Evolutionary conservation across 2,329 filamentous ascomycete genomes (phyloP).

Genomic region (Fusarium sp.): DNA sequence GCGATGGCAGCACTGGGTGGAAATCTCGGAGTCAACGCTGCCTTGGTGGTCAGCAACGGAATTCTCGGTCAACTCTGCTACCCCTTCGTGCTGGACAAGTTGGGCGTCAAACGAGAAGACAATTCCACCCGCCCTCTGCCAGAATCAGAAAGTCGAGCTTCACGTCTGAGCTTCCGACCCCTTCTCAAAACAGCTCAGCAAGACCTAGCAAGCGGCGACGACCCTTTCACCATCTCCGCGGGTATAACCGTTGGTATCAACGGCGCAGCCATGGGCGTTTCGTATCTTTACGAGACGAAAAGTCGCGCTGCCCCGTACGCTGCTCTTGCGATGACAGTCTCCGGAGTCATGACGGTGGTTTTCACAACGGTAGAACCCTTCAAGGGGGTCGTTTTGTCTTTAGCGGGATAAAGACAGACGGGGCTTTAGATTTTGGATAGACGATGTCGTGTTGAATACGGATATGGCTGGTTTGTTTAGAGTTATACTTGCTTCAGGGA

Average conservation of each 20-base stretch:
- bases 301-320: constrained; percentile 67
- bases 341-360: constrained; percentile 67
- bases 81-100: constrained; percentile 49
- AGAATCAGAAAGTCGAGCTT: constrained; percentile 7
- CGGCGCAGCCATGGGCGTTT: constrained; percentile 69
- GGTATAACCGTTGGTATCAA: constrained; percentile 68
- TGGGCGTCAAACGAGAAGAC: constrained; percentile 42
- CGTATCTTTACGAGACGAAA: constrained; percentile 65
- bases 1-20: constrained; percentile 59
- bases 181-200: constrained; percentile 20
- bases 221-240: constrained; percentile 57
- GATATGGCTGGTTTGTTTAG: constrained; percentile 30
- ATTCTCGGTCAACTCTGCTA: constrained; percentile 58
- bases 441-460: too few relatives aligned
- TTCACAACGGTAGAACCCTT: constrained; percentile 63
- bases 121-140: not conserved
- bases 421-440: constrained; percentile 5
- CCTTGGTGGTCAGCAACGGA: constrained; percentile 64
- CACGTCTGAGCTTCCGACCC: not conserved
- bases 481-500: constrained; percentile 23
- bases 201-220: constrained; percentile 45
- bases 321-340: constrained; percentile 67
- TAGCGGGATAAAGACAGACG: constrained; percentile 48
- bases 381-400: constrained; percentile 51
- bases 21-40: constrained; percentile 60